These are phyloP conservation scores for Fusarium odoratissimum DNA, from an alignment of 2,329 filamentous ascomycete genomes.

Conservation along the genomic window DNA sequence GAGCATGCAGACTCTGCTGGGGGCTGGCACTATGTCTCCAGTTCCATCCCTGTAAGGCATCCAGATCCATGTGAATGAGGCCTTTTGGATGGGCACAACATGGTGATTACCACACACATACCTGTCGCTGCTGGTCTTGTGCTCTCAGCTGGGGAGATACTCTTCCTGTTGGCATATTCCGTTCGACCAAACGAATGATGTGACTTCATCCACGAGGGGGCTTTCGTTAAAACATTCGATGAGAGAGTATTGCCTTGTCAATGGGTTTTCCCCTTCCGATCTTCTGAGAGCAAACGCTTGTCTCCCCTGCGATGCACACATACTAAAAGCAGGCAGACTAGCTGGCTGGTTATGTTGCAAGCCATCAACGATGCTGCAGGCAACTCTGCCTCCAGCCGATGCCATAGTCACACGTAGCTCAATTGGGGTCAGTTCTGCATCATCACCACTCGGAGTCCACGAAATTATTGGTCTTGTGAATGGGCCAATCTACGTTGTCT, in stretches of 20 bases:
- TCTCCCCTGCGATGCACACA: neutral
- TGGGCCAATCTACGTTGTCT: slow-evolving; percentile 31
- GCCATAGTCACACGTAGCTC: slow-evolving; percentile 42
- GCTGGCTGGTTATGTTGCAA: neutral
- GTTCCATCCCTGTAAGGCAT: slow-evolving; percentile 17
- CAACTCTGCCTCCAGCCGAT: slow-evolving; percentile 39
- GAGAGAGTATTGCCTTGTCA: slow-evolving; percentile 11
- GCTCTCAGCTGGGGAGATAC: neutral
- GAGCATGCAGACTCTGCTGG: slow-evolving; percentile 26
- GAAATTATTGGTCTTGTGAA: slow-evolving; percentile 27
- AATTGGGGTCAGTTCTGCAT: slow-evolving; percentile 9
- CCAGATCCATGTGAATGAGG: slow-evolving; percentile 6
- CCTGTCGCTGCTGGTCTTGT: neutral
- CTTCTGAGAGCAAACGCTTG: neutral
- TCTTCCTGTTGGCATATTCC: neutral
- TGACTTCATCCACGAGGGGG: neutral
- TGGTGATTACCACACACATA: neutral
- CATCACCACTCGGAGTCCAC: slow-evolving; percentile 23
- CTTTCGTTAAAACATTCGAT: slow-evolving; percentile 13
- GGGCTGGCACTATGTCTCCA: slow-evolving; percentile 1
- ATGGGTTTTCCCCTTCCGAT: neutral
- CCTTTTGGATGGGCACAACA: slow-evolving; percentile 2
- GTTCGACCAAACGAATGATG: neutral
- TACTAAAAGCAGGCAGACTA: neutral
- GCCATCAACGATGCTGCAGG: slow-evolving; percentile 32